Evolutionary conservation across 441 rosid genomes (phyloP).

Genomic region (Metrosideros polymorpha): DNA sequence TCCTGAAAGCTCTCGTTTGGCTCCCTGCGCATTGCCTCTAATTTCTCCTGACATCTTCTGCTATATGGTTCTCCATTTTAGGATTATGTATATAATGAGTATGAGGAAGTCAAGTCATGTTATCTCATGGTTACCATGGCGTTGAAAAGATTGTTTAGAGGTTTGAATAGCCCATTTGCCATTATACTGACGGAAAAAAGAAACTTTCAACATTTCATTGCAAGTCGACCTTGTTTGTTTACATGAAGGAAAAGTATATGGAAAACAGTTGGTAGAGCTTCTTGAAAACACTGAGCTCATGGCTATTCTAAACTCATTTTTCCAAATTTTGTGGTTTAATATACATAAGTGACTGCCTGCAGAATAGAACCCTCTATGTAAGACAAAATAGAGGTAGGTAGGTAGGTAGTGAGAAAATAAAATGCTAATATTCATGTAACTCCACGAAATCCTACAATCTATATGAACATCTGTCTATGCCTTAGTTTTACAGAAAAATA

Average conservation of each 20-base stretch:
- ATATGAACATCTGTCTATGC: neutral
- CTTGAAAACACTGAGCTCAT: neutral
- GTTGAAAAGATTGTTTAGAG: conserved; percentile 18
- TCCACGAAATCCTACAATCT: neutral
- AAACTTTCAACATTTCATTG: neutral
- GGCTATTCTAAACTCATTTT: neutral
- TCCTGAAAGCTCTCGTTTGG: neutral
- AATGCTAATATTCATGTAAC: neutral
- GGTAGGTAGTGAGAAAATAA: neutral
- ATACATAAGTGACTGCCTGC: neutral
- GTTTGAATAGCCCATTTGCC: neutral
- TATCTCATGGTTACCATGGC: conserved; percentile 96
- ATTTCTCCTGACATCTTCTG: neutral
- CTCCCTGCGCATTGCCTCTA: neutral
- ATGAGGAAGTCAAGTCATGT: conserved; percentile 57
- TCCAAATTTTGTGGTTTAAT: neutral
- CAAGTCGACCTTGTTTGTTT: neutral
- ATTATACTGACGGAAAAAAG: neutral
- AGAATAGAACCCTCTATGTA: neutral
- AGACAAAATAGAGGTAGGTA: neutral
- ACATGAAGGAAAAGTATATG: neutral
- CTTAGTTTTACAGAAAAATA: neutral
- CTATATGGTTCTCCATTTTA: conserved; percentile 14
- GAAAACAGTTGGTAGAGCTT: neutral
- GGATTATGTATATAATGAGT: conserved; percentile 86